Evolutionary conservation across 495 filamentous ascomycete species (phyloP).

Genomic region (Podospora pseudocomata): DNA sequence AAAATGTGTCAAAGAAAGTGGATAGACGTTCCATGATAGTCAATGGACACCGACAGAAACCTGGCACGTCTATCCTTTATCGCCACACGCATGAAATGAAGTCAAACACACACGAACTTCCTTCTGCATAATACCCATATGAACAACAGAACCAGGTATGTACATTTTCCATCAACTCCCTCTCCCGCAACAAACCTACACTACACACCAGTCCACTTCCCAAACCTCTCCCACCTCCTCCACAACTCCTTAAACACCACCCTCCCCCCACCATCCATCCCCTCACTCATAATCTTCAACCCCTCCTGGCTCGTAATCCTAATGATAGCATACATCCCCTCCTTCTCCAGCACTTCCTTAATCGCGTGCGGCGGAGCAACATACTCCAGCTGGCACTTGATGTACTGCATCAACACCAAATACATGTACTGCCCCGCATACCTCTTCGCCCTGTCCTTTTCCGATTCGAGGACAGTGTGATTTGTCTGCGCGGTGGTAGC

Average conservation of each 20-base stretch:
- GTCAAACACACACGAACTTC: too few relatives aligned
- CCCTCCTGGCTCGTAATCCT: slow-evolving; percentile 62
- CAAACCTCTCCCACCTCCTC: slow-evolving; percentile 63
- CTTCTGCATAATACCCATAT: not conserved
- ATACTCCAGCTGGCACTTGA: slow-evolving; percentile 58
- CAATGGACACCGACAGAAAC: too few relatives aligned
- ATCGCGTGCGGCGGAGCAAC: slow-evolving; percentile 47
- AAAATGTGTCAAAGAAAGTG: too few relatives aligned
- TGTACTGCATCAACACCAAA: slow-evolving; percentile 67
- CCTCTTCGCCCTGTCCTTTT: slow-evolving; percentile 69
- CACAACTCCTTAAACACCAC: slow-evolving; percentile 71
- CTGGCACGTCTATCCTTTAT: too few relatives aligned
- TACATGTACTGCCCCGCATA: slow-evolving; percentile 73
- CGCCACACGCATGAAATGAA: too few relatives aligned
- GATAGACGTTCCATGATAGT: too few relatives aligned
- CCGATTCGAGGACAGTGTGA: slow-evolving; percentile 55
- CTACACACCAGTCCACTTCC: slow-evolving; percentile 62
- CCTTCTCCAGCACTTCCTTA: slow-evolving; percentile 61
- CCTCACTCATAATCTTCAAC: slow-evolving; percentile 63
- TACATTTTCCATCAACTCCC: not conserved
- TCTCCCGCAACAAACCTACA: not conserved
- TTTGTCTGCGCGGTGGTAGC: slow-evolving; percentile 39
- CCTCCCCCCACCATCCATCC: slow-evolving; percentile 62
- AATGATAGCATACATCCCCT: slow-evolving; percentile 65
- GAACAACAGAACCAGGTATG: not conserved